A percentile compares a stretch with the other conserved stretches of the same genome.
Evolutionary conservation across 2,329 filamentous ascomycete species (phyloP).

Genomic region (Chaetothyriales sp.): DNA sequence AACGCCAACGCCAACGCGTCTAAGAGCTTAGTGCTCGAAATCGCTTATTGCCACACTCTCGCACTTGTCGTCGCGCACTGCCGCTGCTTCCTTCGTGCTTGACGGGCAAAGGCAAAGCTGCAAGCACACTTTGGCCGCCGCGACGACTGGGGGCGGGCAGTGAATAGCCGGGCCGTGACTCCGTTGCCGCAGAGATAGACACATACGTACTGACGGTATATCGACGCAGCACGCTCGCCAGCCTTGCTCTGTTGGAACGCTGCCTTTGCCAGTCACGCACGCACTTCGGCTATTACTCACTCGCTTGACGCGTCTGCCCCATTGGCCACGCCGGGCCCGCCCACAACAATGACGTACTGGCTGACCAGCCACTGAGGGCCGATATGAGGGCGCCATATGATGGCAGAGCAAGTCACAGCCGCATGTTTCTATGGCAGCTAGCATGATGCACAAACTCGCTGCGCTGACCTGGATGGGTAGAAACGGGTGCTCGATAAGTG

Average conservation of each 20-base stretch:
- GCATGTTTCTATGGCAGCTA: too few relatives aligned
- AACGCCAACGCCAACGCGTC: neutral
- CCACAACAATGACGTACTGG: neutral
- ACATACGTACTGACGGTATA: neutral
- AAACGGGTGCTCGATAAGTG: too few relatives aligned
- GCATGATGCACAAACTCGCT: too few relatives aligned
- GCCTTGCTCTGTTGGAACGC: too few relatives aligned
- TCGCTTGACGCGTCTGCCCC: neutral
- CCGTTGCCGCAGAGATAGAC: neutral
- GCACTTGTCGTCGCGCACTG: too few relatives aligned
- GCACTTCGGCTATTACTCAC: neutral
- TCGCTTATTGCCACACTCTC: neutral
- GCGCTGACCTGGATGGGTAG: too few relatives aligned
- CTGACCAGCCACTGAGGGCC: too few relatives aligned
- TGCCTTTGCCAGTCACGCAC: neutral
- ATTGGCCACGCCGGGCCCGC: neutral
- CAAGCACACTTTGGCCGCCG: too few relatives aligned
- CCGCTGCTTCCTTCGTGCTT: neutral
- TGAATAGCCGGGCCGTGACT: neutral
- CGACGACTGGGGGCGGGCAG: too few relatives aligned
- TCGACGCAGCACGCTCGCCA: neutral
- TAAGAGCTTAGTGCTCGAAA: neutral
- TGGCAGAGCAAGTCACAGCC: too few relatives aligned
- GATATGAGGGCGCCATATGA: too few relatives aligned
- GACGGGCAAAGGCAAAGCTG: too few relatives aligned